Evolutionary conservation across 169 alveolate species (phyloP).

Genomic region (Plasmodium yoelii): DNA sequence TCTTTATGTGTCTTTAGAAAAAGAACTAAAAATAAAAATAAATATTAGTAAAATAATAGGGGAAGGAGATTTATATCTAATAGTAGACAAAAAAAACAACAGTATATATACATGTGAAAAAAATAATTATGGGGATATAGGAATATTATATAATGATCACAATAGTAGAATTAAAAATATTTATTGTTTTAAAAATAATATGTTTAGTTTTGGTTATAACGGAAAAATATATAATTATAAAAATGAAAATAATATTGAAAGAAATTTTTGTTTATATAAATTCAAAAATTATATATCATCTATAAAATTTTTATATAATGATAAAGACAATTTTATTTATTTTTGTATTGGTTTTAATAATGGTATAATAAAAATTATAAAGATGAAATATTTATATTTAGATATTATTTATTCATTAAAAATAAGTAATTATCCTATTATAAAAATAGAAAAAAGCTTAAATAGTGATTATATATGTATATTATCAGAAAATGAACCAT

Average conservation of each 20-base stretch:
- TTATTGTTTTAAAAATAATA: conserved; percentile 22
- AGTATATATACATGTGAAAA: conserved; percentile 32
- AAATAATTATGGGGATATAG: conserved; percentile 54
- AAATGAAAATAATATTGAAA: conserved; percentile 35
- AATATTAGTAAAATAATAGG: conserved; percentile 38
- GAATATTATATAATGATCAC: conserved; percentile 41
- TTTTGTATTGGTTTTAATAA: conserved; percentile 67
- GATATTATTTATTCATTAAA: conserved; percentile 43
- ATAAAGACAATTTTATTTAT: conserved; percentile 14
- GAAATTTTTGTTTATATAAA: conserved; percentile 39
- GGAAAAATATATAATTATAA: conserved; percentile 42
- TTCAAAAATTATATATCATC: conserved; percentile 39
- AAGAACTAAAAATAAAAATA: conserved; percentile 12
- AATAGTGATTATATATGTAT: conserved; percentile 29
- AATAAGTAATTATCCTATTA: conserved; percentile 40
- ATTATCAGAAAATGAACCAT: conserved; percentile 42
- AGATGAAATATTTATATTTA: conserved; percentile 38
- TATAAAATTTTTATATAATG: conserved; percentile 23
- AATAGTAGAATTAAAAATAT: conserved; percentile 54
- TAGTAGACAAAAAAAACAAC: conserved; percentile 36
- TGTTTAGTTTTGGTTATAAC: conserved; percentile 44
- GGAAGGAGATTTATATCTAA: conserved; percentile 16
- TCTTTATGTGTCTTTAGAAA: conserved; percentile 2
- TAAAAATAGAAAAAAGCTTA: conserved; percentile 33
- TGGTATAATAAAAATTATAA: conserved; percentile 45